Base-by-base conservation (phyloP, 805 yeast genomes). In the Helenozyma rhizophorensis region DNA sequence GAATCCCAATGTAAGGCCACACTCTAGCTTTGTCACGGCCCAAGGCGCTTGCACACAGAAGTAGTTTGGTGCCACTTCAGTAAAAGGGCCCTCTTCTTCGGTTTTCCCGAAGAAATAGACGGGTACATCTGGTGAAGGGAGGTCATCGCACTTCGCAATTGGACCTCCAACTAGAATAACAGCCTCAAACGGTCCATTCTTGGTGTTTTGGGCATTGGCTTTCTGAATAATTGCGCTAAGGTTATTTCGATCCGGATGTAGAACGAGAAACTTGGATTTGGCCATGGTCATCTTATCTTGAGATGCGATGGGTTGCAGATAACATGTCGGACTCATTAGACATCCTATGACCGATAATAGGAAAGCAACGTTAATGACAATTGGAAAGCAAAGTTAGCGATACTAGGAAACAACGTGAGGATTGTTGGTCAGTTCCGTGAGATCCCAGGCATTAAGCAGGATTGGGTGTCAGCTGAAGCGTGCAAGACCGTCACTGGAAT, bases 151-250 rank as follows among this genome's bases (percentile, higher is more conserved):
- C n/a, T n/a, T n/a, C n/a, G n/a, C n/a, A n/a, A n/a, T n/a, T n/a
- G n/a, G n/a, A n/a, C n/a, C n/a, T 13, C 85, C 84, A 6, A 80
- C 44, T 4, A 80, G 47, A 2, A 81, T 24, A 0, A 72, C 70
- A 2, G 71, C 60, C 28, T 71, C 80, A 47, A 82, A 82, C 0
- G 87, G 87, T 0, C 88, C 88, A 27, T 77, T 78, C 44, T 76
- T 80, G 14, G 50, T 37, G 45, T 78, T 62, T 31, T 80, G 65
- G 1, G 60, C 39, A 45, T 75, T 72, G 4, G 78, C 67, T 32
- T 71, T 66, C 25, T 45, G 53, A 5, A 72, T 44, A 0, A 73
- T 61, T 37, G 71, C 73, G 0, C 67, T 63, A 6, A 80, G 41
- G 6, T 56, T 50, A 2, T 57, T 42, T 1, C 69, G 59, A 13